Percentiles rank a stretch among this genome's conserved stretches.
Evolutionary conservation across 2,329 filamentous ascomycete genomes (phyloP).

Genomic region (Aspergillus piperis): DNA sequence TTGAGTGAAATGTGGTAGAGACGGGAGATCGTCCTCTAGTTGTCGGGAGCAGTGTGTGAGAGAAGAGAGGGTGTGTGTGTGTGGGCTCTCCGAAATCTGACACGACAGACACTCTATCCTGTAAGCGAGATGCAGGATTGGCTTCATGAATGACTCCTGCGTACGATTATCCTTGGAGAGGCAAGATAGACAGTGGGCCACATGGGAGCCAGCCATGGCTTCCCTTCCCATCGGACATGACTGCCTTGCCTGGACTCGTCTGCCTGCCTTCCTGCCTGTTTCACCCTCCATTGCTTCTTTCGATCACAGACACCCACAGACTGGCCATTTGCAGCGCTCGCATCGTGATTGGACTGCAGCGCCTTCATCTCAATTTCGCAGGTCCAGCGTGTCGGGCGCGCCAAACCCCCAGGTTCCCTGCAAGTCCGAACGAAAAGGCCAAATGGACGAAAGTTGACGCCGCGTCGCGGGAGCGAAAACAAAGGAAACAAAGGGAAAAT

Average conservation of each 20-base stretch:
- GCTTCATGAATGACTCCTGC: background rate
- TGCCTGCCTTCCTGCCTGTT: background rate
- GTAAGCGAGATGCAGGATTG: background rate
- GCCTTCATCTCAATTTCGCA: background rate
- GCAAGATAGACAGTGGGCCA: background rate
- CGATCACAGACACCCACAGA: background rate
- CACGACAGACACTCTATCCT: conserved; percentile 1
- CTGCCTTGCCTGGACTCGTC: background rate
- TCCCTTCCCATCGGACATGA: background rate
- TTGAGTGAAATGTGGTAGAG: conserved; percentile 7
- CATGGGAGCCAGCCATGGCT: background rate
- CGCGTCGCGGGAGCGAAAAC: conserved; percentile 1
- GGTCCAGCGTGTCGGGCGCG: too few species aligned
- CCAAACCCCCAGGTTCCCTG: too few species aligned
- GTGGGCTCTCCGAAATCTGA: background rate
- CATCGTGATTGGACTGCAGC: background rate
- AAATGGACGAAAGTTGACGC: background rate
- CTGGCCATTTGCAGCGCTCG: background rate
- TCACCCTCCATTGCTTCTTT: conserved; percentile 4
- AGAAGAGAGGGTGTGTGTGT: background rate
- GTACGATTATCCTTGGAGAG: background rate
- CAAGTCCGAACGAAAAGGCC: conserved; percentile 5
- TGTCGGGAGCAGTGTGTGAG: background rate
- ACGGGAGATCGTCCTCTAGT: conserved; percentile 27
- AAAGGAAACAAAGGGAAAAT: conserved; percentile 15